Base-by-base conservation (phyloP, 345 rosid species). In the Hibiscus trionum region DNA sequence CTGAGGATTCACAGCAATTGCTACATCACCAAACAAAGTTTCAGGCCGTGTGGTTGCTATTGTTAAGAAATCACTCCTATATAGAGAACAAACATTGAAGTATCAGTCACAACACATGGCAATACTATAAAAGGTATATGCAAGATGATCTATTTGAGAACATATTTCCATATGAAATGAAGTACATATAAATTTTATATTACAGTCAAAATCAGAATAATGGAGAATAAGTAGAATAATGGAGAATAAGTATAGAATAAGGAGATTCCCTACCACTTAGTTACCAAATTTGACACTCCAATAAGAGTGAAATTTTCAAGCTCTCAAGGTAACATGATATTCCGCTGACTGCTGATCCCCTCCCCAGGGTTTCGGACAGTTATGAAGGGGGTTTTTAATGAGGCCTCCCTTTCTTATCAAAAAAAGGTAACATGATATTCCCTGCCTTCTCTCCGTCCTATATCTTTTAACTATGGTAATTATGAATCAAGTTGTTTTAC, bases 11-110 rank as follows among this genome's bases (percentile, higher is more conserved):
- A 94, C 98, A 26, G 98, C 96, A 57, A 94, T 42, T 33, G 98
- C 98, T 47, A 91, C 98, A 78, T 94, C 98, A 73, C 95, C 98
- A 82, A 94, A 94, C 75, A 94, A 77, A 71, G 98, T 94, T 85
- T 94, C 98, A 33, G 98, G 98, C 56, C 98, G 91, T 15, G 98
- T 94, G 47, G 98, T 94, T 77, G 98, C 96, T 73, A 94, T 78
- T 15, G 91, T 94, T 80, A 94, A 81, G 78, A 85, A 94, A 77
- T 91, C 98, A 83, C 78, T 82, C 83, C 98, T 94, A 69, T 56
- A 83, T 57, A 62, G 15, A 17, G 37, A 80, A 74, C 55, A 74
- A 78, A 82, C 2, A 73, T 64, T 70, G 67, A 73, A 72, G 56
- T 24, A 71, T 61, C 59, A 77, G 27, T 61, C 70, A 53, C 12